Evolutionary conservation across 148 eudicot species (phyloP).

Genomic region (Oxyria digyna): DNA sequence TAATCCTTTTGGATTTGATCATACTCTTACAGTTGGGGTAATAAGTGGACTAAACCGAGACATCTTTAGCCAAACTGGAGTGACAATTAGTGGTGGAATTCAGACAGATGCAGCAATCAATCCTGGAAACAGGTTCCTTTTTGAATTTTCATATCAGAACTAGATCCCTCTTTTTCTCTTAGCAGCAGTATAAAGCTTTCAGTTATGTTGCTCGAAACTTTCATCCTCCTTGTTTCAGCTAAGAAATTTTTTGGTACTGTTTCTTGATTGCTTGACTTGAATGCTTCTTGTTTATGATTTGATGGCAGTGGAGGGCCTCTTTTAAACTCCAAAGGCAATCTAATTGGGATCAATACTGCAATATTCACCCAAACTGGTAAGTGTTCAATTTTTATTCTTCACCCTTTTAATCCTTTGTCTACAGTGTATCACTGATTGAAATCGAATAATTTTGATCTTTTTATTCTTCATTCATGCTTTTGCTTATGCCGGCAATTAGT

Average conservation of each 20-base stretch:
- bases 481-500: not conserved
- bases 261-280: not conserved
- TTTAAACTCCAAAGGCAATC: constrained; percentile 78
- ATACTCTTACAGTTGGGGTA: constrained; percentile 96
- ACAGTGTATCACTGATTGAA: not conserved
- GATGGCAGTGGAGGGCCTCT: constrained; percentile 91
- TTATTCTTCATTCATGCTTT: not conserved
- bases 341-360: constrained; percentile 94
- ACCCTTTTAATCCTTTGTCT: not conserved
- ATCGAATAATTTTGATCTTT: not conserved
- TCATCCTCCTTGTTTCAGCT: not conserved
- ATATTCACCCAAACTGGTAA: constrained; percentile 94
- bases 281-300: constrained; percentile 6
- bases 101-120: constrained; percentile 99
- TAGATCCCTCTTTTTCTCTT: not conserved
- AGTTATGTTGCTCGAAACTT: no score
- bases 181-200: not conserved
- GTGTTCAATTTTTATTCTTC: constrained; percentile 6
- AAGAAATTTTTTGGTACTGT: constrained; percentile 1
- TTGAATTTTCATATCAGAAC: not conserved
- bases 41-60: constrained; percentile 92
- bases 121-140: constrained; percentile 85
- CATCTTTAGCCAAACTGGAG: constrained; percentile 91
- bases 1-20: constrained; percentile 99
- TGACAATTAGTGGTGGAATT: constrained; percentile 94